A percentile compares a stretch with the other conserved stretches of the same genome.
Evolutionary conservation across 108 stramenopile species (phyloP).

Genomic region (Parietichytrium sp.): DNA sequence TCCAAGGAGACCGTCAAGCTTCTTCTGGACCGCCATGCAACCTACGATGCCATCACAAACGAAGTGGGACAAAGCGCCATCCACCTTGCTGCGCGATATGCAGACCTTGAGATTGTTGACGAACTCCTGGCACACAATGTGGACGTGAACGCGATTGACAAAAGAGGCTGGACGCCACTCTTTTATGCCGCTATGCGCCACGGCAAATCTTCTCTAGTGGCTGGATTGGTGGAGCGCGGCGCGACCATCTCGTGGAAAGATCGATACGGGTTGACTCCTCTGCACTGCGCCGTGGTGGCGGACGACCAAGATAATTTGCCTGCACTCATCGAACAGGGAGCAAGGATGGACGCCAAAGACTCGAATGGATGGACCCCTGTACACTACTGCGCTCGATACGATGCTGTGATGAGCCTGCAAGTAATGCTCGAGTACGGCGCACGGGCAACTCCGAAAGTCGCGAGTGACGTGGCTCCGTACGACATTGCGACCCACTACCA

Average conservation of each 20-base stretch:
- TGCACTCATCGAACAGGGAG: constrained; percentile 8
- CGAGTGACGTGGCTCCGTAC: background rate
- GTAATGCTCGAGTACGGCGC: constrained; percentile 25
- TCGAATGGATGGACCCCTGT: background rate
- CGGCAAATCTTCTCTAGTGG: background rate
- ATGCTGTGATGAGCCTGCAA: background rate
- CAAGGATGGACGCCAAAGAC: background rate
- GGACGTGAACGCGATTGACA: background rate
- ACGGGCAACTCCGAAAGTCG: background rate
- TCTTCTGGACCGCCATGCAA: background rate
- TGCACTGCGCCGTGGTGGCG: background rate
- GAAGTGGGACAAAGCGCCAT: background rate
- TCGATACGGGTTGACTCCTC: background rate
- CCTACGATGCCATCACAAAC: background rate
- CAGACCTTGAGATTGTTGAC: background rate
- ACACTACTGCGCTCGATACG: constrained; percentile 20
- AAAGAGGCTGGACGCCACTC: constrained; percentile 24
- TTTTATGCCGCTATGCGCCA: constrained; percentile 33
- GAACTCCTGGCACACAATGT: background rate
- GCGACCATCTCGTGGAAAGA: background rate
- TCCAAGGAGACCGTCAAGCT: background rate
- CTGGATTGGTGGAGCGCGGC: background rate
- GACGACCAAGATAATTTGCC: constrained; percentile 17
- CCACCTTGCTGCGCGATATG: background rate
- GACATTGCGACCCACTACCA: background rate